Conservation (phyloP, 768 basidiomycete genomes). For the Daedaleopsis nitida region DNA sequence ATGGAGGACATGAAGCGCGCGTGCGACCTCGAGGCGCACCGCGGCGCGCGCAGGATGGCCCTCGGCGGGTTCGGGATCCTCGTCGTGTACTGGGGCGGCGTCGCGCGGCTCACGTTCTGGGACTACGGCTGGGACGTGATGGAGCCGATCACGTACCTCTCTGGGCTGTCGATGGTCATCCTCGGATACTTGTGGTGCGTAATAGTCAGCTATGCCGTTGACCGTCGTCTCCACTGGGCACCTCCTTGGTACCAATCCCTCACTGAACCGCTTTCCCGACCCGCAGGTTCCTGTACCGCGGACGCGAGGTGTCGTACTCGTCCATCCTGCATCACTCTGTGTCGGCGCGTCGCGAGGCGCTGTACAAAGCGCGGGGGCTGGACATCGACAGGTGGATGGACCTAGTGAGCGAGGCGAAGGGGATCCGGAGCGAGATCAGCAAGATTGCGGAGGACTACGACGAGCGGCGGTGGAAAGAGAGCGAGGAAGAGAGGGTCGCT, state of each 20-base stretch:
- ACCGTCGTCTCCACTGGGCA: too few species aligned
- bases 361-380: constrained; percentile 59
- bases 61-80: constrained; percentile 60
- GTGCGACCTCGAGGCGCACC: constrained; percentile 59
- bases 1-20: constrained; percentile 57
- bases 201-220: background rate
- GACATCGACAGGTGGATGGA: constrained; percentile 66
- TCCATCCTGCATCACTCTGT: constrained; percentile 62
- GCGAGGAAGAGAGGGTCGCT: constrained; percentile 24
- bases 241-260: too few species aligned
- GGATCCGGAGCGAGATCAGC: constrained; percentile 52
- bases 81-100: constrained; percentile 63
- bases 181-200: constrained; percentile 59
- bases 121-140: constrained; percentile 66
- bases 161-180: constrained; percentile 60
- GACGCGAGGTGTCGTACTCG: constrained; percentile 65
- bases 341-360: constrained; percentile 52
- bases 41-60: constrained; percentile 58
- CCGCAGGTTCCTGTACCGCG: constrained; percentile 58
- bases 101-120: constrained; percentile 67
- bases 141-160: constrained; percentile 72
- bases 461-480: constrained; percentile 34
- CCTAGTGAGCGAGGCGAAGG: constrained; percentile 49
- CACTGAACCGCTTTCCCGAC: background rate
- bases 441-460: constrained; percentile 67